Conservation (phyloP, 371 early-diverging fungal genomes). For the Mortierella sp. region DNA sequence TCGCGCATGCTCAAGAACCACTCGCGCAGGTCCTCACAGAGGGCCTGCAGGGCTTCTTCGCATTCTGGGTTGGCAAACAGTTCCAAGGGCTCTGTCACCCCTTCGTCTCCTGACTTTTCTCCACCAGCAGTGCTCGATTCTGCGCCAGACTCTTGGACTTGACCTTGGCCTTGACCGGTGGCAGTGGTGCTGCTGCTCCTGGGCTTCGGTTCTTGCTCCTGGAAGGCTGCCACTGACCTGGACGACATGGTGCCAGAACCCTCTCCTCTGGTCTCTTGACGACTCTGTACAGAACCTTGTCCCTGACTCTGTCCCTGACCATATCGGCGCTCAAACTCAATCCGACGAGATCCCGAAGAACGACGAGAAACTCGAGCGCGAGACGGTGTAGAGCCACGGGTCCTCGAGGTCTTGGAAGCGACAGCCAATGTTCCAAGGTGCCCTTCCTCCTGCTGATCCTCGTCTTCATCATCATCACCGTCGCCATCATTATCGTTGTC, state of each 20-base stretch:
- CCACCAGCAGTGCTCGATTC: background rate
- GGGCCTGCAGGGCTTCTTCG: constrained; percentile 2
- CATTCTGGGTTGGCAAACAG: constrained; percentile 19
- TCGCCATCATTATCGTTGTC: background rate
- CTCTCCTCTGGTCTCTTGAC: background rate
- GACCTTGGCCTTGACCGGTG: background rate
- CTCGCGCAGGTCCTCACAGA: constrained; percentile 17
- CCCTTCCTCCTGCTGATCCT: background rate
- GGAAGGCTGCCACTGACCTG: background rate
- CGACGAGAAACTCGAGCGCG: background rate
- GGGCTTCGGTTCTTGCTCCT: background rate
- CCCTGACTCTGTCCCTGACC: no score
- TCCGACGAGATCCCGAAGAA: no score
- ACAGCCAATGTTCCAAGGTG: background rate
- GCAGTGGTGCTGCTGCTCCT: background rate
- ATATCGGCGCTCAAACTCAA: no score
- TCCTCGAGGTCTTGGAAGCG: background rate
- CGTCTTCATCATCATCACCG: background rate
- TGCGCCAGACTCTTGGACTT: background rate
- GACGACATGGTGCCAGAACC: background rate
- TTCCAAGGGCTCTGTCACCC: background rate
- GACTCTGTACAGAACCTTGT: background rate
- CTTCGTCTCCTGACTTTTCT: background rate
- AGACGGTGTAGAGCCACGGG: background rate
- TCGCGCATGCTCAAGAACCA: constrained; percentile 16